Evolutionary conservation across 176 grass and related monocot genomes (phyloP).

Genomic region (Aegilops tauschii): DNA sequence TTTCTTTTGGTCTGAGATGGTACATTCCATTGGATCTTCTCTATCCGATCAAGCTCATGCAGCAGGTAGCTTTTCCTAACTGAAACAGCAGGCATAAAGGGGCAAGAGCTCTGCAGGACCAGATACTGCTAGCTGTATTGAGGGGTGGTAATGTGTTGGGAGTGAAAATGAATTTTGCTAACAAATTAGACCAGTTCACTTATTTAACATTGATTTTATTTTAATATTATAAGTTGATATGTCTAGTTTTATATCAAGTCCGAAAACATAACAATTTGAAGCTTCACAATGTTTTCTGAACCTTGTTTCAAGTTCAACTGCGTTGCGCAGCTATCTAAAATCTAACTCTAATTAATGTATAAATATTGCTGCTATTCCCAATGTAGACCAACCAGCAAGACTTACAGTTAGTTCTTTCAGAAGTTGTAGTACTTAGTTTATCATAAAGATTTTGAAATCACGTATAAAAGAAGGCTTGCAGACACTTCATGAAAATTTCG

Average conservation of each 20-base stretch:
- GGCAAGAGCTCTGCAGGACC: background rate
- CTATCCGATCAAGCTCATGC: background rate
- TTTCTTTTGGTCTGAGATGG: constrained; percentile 7
- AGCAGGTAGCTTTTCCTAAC: background rate
- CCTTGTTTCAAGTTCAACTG: background rate
- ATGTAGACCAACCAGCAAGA: too few species aligned
- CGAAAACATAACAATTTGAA: background rate
- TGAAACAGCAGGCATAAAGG: background rate
- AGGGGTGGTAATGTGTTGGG: background rate
- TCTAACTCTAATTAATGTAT: background rate
- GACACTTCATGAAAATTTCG: too few species aligned
- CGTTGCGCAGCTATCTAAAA: background rate
- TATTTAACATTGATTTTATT: background rate
- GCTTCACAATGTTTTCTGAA: background rate
- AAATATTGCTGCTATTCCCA: background rate
- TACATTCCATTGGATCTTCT: constrained; percentile 58
- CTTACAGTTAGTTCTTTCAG: too few species aligned
- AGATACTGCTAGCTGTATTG: background rate
- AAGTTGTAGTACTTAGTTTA: too few species aligned
- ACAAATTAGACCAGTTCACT: background rate
- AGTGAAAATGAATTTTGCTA: constrained; percentile 1
- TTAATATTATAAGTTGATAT: background rate
- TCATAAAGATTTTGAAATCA: too few species aligned
- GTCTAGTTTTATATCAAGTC: background rate
- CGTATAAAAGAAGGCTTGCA: too few species aligned